A percentile compares a stretch with the other conserved stretches of the same genome.
Conservation (phyloP, 2,329 filamentous ascomycete species). For the Colletotrichum kahawae region DNA sequence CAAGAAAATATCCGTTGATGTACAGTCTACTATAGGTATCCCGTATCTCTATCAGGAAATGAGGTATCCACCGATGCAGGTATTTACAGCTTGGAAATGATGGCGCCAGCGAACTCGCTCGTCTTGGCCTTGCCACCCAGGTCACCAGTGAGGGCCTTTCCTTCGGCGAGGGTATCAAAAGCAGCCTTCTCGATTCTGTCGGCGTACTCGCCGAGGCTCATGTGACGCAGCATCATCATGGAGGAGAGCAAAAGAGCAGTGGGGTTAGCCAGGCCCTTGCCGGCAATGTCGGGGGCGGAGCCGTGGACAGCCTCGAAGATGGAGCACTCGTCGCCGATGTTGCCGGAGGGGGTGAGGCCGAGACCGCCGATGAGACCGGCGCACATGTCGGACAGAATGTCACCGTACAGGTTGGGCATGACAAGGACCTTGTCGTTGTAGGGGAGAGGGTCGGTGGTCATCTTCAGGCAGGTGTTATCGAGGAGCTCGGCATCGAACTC, state of each 20-base stretch:
- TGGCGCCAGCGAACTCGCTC: slow-evolving; percentile 88
- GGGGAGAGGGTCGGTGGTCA: slow-evolving; percentile 92
- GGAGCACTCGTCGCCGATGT: slow-evolving; percentile 98
- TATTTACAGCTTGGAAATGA: slow-evolving; percentile 73
- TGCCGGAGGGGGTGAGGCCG: slow-evolving; percentile 94
- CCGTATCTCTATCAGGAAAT: slow-evolving; percentile 1
- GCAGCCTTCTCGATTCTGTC: slow-evolving; percentile 90
- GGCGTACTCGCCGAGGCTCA: slow-evolving; percentile 87
- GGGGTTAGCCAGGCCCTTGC: slow-evolving; percentile 95
- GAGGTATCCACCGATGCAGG: slow-evolving; percentile 42
- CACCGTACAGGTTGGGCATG: slow-evolving; percentile 98
- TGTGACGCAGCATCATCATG: slow-evolving; percentile 99
- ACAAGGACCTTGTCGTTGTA: slow-evolving; percentile 99
- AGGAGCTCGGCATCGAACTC: slow-evolving; percentile 98
- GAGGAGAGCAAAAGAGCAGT: slow-evolving; percentile 93
- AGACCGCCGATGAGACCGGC: slow-evolving; percentile 97
- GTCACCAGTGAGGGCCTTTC: slow-evolving; percentile 95
- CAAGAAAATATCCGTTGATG: slow-evolving; percentile 20
- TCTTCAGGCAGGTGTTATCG: slow-evolving; percentile 99
- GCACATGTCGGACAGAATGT: slow-evolving; percentile 99
- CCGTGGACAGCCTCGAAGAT: slow-evolving; percentile 99
- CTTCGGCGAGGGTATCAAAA: slow-evolving; percentile 93
- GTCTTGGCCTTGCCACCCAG: slow-evolving; percentile 97
- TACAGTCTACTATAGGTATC: slow-evolving; percentile 25
- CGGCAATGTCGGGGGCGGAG: slow-evolving; percentile 94